Base-by-base conservation (phyloP, 495 filamentous ascomycete genomes). In the Copromyces sp. region DNA sequence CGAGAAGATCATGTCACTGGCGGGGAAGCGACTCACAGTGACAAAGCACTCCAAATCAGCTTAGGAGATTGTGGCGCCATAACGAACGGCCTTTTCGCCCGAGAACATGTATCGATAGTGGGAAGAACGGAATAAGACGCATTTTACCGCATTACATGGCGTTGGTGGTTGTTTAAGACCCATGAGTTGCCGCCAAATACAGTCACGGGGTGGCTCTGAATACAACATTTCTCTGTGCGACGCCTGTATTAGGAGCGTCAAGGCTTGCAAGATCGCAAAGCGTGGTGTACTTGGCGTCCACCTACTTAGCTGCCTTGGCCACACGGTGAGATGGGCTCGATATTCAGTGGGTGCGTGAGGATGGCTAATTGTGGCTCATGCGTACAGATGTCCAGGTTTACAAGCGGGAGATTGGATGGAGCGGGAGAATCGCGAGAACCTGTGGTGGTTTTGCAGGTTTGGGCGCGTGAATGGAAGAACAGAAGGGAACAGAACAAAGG, bases 1-100 rank as follows among this genome's bases (percentile, higher is more conserved):
- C 39, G 89, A 89, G 44, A 95, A 89, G 76, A 85, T 99, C 72
- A 88, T 87, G 80, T 85, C 82, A 11, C 82, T 97, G 82, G 94
- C 88, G 42, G 92, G 91, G 2, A 92, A 91, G 78, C 86, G 82
- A 69, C 78, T 90, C 74, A 84, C 90, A 16, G 86, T 86, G 72
- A 81, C 81, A 53, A 77, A 82, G 72, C 80, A 82, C 53, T 84
- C 83, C 53, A 70, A 39, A 16, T 47, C 45, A 9, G 20, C 45
- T 24, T 53, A 53, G 45, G 20, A 12, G 24, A 53, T 53, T n/a
- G 45, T 53, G 45, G 45, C 45, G 45, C 20, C 24, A 61, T 61
- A 35, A 38, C 45, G 35, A 40, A 37, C 35, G 5, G 35, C 35
- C 39, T 8, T 37, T 53, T 38, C 24, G 29, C 29, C 3, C 35